phyloP scores from a whole-genome alignment of 805 yeast genomes.

The Nakazawaea wickerhamii region DNA sequence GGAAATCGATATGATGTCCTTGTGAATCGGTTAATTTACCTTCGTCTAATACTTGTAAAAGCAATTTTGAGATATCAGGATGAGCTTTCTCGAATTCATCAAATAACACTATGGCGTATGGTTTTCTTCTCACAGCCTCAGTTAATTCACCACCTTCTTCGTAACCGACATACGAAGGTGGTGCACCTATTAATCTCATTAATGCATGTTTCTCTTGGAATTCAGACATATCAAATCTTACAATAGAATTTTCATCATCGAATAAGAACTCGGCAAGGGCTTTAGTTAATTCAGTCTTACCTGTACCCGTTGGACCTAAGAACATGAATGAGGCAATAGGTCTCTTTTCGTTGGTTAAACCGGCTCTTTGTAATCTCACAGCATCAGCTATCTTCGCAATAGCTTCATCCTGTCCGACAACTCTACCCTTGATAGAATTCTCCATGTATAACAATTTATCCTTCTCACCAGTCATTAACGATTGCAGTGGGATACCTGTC shows the following conservation, averaged over 20 bases:
- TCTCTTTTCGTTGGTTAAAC: constrained; percentile 86
- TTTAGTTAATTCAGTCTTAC: constrained; percentile 94
- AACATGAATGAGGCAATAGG: constrained; percentile 97
- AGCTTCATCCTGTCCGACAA: constrained; percentile 95
- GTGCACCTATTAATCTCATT: constrained; percentile 91
- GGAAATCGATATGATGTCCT: constrained; percentile 90
- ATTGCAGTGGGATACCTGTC: constrained; percentile 93
- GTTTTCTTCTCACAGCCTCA: constrained; percentile 92
- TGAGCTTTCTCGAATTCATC: constrained; percentile 98
- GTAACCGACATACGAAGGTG: constrained; percentile 96
- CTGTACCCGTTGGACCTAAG: constrained; percentile 98
- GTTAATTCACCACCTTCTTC: constrained; percentile 96
- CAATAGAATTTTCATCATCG: constrained; percentile 80
- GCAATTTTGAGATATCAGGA: constrained; percentile 85
- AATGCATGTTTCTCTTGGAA: constrained; percentile 93
- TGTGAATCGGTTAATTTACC: constrained; percentile 93
- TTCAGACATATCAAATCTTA: constrained; percentile 96
- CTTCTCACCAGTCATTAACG: constrained; percentile 89
- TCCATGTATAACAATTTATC: constrained; percentile 90
- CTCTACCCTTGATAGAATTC: constrained; percentile 64
- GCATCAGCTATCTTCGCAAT: constrained; percentile 87
- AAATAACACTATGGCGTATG: constrained; percentile 86
- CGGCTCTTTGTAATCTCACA: constrained; percentile 94
- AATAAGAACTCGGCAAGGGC: constrained; percentile 88
- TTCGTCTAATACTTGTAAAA: constrained; percentile 91